Percentiles rank a stretch among this genome's conserved stretches.
These are phyloP conservation scores for Penicillium glabrum DNA, from an alignment of 2,329 filamentous ascomycete species.

Conservation along the genomic window DNA sequence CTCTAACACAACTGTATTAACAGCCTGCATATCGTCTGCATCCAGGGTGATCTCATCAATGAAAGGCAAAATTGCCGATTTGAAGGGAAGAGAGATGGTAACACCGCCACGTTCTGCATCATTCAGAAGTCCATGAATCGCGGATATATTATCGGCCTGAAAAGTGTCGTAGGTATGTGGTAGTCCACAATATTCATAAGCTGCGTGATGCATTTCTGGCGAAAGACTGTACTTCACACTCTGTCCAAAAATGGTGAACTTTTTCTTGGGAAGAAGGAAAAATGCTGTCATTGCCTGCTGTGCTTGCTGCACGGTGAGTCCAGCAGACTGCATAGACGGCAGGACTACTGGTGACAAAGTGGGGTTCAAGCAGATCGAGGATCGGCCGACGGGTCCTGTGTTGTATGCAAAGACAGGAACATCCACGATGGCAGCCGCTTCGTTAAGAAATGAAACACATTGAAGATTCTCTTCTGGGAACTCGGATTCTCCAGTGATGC, in stretches of 20 bases:
- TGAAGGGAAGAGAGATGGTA: conserved; percentile 26
- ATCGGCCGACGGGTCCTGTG: conserved; percentile 11
- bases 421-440: not conserved
- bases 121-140: conserved; percentile 11
- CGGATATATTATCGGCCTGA: conserved; percentile 6
- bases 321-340: not conserved
- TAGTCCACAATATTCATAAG: conserved; percentile 26
- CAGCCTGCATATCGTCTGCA: conserved; percentile 27
- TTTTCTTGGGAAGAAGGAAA: conserved; percentile 13
- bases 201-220: conserved; percentile 31
- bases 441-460: conserved; percentile 9
- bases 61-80: conserved; percentile 20
- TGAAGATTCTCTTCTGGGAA: conserved; percentile 9
- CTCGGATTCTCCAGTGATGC: conserved; percentile 9
- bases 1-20: conserved; percentile 28
- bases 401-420: conserved; percentile 25
- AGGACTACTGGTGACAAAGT: conserved; percentile 21
- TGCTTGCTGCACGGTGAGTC: conserved; percentile 9
- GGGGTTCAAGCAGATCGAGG: conserved; percentile 23
- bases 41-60: conserved; percentile 22
- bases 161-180: conserved; percentile 20
- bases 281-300: conserved; percentile 11
- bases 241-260: conserved; percentile 25
- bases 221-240: conserved; percentile 23
- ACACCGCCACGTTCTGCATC: conserved; percentile 17